Base-by-base conservation (phyloP, 495 filamentous ascomycete species). In the Aspergillus hancockii region DNA sequence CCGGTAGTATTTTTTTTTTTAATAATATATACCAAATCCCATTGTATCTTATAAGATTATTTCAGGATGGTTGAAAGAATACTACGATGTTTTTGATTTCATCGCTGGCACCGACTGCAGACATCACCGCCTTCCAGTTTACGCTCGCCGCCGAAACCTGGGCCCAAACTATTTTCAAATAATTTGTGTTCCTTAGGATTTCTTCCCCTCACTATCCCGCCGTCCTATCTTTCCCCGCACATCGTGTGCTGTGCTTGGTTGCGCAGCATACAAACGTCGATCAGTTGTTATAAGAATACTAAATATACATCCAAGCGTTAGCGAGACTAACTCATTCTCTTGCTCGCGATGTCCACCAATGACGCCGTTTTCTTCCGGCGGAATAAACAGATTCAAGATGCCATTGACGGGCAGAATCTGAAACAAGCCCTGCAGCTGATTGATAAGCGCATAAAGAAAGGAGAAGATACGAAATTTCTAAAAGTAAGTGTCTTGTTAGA, bases 361-460 rank as follows among this genome's bases (percentile, higher is more conserved):
- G 75, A 79, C 49, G 66, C 73, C 57, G 76, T 78, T 30, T 75
- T 77, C 55, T 73, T 82, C 41, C 80, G 83, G 59, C 82, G 82
- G 65, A 81, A 85, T 61, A 80, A 85, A 57, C 76, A 80, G 59
- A 75, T 87, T 51, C 75, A 81, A 64, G 84, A 85, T 72, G 78
- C 82, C 28, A 78, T 87, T 71, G 80, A 85, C 59, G 71, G 69
- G 34, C 76, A 78, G 58, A 79, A 83, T 64, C 72, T 80, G 66
- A 85, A 85, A 67, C 82, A 83, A 64, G 84, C 84, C 18, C 62
- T 86, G 49, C 81, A 84, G 66, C 71, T 85, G 18, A 81, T 82
- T 56, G 82, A 85, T 55, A 85, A 84, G 59, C 80, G 81, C 45
- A 73, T 83, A 45, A 87, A 85, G 66, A 87, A 84, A 58, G 81